Conservation (phyloP, 352 stramenopile species). For the Pythium rishiriense region DNA sequence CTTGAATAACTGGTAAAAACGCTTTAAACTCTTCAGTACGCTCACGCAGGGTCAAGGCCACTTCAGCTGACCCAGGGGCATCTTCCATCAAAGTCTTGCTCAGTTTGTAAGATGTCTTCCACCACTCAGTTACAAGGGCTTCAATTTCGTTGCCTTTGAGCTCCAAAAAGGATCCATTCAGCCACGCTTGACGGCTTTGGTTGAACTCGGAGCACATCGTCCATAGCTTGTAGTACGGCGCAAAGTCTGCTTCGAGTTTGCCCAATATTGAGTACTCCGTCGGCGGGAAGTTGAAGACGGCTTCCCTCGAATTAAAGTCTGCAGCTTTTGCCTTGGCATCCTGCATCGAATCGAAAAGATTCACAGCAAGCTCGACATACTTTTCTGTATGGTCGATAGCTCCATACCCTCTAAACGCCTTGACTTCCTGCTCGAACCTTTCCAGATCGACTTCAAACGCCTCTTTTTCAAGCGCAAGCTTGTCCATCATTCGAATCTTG, state of each 20-base stretch:
- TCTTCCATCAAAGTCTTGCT: constrained; percentile 90
- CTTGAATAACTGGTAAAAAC: constrained; percentile 92
- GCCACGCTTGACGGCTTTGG: constrained; percentile 89
- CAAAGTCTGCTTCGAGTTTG: constrained; percentile 86
- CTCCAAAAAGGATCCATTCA: constrained; percentile 91
- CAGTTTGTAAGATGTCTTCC: constrained; percentile 92
- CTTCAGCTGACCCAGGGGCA: constrained; percentile 84
- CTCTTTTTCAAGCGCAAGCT: constrained; percentile 90
- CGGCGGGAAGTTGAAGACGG: constrained; percentile 92
- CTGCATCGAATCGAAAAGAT: constrained; percentile 87
- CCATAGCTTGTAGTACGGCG: constrained; percentile 94
- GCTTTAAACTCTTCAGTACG: constrained; percentile 92
- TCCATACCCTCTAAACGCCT: constrained; percentile 86
- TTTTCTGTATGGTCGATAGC: constrained; percentile 89
- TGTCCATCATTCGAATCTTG: constrained; percentile 95
- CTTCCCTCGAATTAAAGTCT: constrained; percentile 93
- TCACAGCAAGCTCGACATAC: constrained; percentile 87
- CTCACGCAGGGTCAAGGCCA: constrained; percentile 86
- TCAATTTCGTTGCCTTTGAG: constrained; percentile 90
- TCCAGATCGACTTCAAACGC: constrained; percentile 84
- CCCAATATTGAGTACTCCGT: constrained; percentile 90
- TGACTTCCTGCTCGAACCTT: constrained; percentile 87
- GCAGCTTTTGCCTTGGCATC: constrained; percentile 89
- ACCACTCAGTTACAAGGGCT: constrained; percentile 90
- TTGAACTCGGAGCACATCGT: constrained; percentile 95